Conservation (phyloP, 805 yeast genomes). For the Starmera dryadoides region DNA sequence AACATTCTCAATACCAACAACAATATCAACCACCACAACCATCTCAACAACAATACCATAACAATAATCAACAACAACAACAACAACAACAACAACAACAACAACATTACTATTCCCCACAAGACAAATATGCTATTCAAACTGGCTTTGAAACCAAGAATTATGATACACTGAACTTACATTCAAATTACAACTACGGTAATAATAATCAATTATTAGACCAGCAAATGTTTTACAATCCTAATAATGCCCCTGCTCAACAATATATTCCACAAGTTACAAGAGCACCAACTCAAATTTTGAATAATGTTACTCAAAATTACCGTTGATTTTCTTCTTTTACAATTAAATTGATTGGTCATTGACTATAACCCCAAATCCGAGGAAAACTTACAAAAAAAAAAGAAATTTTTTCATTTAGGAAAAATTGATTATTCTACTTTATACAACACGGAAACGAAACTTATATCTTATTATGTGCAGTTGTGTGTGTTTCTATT, state of each 20-base stretch:
- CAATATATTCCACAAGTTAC: neutral
- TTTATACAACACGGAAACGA: too few relatives aligned
- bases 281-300: neutral
- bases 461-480: too few relatives aligned
- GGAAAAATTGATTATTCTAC: too few relatives aligned
- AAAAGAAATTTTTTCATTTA: too few relatives aligned
- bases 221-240: neutral
- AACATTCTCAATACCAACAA: constrained; percentile 5
- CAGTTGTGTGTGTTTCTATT: too few relatives aligned
- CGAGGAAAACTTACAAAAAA: too few relatives aligned
- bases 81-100: constrained; percentile 6
- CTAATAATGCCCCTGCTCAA: neutral
- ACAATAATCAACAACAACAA: constrained; percentile 4
- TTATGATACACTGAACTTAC: neutral
- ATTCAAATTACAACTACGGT: neutral
- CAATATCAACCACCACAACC: neutral
- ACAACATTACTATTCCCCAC: neutral
- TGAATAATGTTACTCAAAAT: neutral
- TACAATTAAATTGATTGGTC: too few relatives aligned
- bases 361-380: too few relatives aligned
- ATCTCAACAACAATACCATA: constrained; percentile 2
- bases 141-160: neutral
- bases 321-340: too few relatives aligned
- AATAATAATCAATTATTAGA: neutral
- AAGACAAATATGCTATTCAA: neutral